Evolutionary conservation across 495 filamentous ascomycete genomes (phyloP).

Genomic region (Pseudoneurospora amorphoporcata): DNA sequence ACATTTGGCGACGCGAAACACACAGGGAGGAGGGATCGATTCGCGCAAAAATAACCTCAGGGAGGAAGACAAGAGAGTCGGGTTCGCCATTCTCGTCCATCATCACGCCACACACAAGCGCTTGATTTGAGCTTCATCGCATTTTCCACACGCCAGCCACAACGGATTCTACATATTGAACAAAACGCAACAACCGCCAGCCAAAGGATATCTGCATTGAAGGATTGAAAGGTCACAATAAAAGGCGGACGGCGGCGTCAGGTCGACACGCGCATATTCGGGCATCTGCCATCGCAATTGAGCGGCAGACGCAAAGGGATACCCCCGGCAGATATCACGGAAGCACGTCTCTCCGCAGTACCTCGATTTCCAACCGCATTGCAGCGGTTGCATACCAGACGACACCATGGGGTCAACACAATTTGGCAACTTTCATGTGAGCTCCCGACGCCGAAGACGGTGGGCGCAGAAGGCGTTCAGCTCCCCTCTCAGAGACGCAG

Average conservation of each 20-base stretch:
- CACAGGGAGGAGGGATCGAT: background rate
- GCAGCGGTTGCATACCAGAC: conserved; percentile 16
- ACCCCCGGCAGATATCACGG: background rate
- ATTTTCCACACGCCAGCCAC: background rate
- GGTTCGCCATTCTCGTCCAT: background rate
- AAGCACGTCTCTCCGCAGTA: background rate
- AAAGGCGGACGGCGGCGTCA: background rate
- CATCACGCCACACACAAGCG: background rate
- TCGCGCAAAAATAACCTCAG: background rate
- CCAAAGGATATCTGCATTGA: background rate
- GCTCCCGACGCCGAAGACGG: conserved; percentile 20
- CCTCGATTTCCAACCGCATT: background rate
- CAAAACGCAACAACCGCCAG: background rate
- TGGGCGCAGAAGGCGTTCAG: background rate
- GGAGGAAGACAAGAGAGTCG: background rate
- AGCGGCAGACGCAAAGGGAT: background rate
- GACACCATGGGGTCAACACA: conserved; percentile 52
- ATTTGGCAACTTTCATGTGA: conserved; percentile 85
- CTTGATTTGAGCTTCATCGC: background rate
- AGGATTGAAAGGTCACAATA: background rate
- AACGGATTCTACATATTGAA: background rate
- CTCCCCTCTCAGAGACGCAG: background rate
- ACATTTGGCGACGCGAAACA: background rate
- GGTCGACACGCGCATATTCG: background rate
- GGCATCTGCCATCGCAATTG: background rate